These are phyloP conservation scores for Aspergillus puulaauensis DNA, from an alignment of 2,329 filamentous ascomycete species.

Conservation along the genomic window DNA sequence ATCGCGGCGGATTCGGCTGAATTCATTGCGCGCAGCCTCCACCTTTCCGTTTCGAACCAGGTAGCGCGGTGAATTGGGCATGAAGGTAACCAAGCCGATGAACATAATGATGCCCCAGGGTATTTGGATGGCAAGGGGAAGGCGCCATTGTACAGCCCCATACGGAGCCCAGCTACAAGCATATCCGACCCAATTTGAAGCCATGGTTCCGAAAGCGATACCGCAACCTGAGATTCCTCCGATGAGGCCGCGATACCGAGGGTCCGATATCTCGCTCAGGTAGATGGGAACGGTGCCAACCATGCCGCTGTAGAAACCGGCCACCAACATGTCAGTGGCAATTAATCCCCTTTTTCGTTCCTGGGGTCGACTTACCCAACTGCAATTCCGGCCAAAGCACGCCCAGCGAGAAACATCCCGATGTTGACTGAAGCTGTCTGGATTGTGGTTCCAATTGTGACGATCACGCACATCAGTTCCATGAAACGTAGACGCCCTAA, in stretches of 20 bases:
- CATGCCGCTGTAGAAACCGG: conserved; percentile 38
- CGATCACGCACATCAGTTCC: conserved; percentile 54
- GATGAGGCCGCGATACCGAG: conserved; percentile 52
- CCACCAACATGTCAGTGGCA: not conserved
- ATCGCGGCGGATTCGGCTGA: conserved; percentile 50
- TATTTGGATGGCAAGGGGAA: conserved; percentile 56
- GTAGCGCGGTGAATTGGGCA: conserved; percentile 57
- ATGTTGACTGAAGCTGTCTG: conserved; percentile 57
- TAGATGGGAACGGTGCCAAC: conserved; percentile 57
- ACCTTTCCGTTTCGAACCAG: conserved; percentile 52
- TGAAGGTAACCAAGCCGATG: conserved; percentile 54
- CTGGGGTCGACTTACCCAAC: conserved; percentile 38
- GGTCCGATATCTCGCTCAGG: conserved; percentile 54
- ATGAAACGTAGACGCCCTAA: conserved; percentile 56
- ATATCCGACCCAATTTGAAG: conserved; percentile 59
- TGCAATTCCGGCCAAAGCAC: conserved; percentile 48
- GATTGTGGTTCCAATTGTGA: conserved; percentile 55
- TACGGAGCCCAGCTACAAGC: conserved; percentile 56
- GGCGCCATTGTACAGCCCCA: conserved; percentile 54
- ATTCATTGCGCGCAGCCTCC: conserved; percentile 51
- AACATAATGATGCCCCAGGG: conserved; percentile 58
- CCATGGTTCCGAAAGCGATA: conserved; percentile 57
- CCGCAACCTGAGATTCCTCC: conserved; percentile 56
- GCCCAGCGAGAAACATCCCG: conserved; percentile 55
- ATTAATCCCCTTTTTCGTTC: not conserved